These are phyloP conservation scores for Amaranthus cruentus DNA, from an alignment of 148 eudicot species.

Conservation along the genomic window DNA sequence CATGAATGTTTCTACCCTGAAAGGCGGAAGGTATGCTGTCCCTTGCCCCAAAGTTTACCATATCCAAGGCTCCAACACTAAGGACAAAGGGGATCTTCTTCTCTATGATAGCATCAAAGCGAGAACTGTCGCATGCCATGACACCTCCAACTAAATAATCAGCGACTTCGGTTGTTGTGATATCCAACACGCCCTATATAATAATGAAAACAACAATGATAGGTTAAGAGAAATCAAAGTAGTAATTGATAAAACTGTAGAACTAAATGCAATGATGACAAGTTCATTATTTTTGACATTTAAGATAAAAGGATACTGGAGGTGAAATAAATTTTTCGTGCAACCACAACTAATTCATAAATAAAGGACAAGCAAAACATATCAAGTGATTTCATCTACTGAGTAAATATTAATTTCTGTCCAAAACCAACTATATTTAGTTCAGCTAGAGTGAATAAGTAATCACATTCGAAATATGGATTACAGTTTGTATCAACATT, in stretches of 20 bases:
- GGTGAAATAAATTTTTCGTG: background rate
- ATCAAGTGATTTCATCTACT: background rate
- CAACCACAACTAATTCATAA: background rate
- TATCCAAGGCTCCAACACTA: constrained; percentile 94
- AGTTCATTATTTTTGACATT: background rate
- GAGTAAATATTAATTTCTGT: no score
- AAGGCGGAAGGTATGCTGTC: constrained; percentile 65
- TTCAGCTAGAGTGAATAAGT: background rate
- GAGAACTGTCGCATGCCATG: constrained; percentile 91
- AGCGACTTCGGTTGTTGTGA: constrained; percentile 97
- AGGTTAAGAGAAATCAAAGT: background rate
- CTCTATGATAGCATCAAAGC: constrained; percentile 75
- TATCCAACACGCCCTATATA: constrained; percentile 86
- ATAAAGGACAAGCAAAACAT: background rate
- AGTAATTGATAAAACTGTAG: background rate
- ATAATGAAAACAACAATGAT: background rate
- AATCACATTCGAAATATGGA: background rate
- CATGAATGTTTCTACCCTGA: constrained; percentile 61
- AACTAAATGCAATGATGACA: constrained; percentile 5
- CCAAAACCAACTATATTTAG: background rate
- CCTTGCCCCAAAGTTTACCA: constrained; percentile 88
- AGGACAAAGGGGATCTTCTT: constrained; percentile 78
- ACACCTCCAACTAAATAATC: constrained; percentile 92
- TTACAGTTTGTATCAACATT: background rate
- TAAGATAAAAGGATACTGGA: background rate